Percentiles rank a stretch among this genome's conserved stretches.
Evolutionary conservation across 2,329 filamentous ascomycete species (phyloP).

Genomic region (Fusarium euwallaceae): DNA sequence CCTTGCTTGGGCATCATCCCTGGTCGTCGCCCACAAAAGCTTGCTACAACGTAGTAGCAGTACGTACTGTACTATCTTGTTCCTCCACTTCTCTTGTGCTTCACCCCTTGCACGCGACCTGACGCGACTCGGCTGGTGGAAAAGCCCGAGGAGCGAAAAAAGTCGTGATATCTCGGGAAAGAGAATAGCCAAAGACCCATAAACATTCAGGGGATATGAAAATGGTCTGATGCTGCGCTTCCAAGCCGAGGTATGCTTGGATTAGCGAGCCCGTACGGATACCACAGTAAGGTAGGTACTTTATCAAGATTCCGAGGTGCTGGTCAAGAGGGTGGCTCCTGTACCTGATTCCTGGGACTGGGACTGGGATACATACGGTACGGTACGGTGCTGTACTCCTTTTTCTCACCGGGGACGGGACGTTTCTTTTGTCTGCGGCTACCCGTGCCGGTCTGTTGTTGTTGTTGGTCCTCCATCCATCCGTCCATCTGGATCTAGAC

Average conservation of each 20-base stretch:
- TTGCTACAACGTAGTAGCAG: neutral
- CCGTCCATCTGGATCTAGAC: neutral
- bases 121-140: neutral
- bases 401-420: neutral
- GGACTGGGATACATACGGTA: neutral
- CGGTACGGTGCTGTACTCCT: neutral
- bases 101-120: neutral
- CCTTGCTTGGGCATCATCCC: neutral
- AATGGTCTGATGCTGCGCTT: constrained; percentile 3
- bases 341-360: neutral
- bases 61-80: neutral
- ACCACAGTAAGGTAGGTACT: neutral
- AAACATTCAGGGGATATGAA: neutral
- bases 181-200: neutral
- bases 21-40: neutral
- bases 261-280: neutral
- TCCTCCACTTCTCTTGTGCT: neutral
- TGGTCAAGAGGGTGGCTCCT: neutral
- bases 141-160: neutral
- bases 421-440: neutral
- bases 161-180: neutral
- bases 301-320: neutral
- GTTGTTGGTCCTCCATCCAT: neutral
- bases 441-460: neutral
- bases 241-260: neutral